These are phyloP conservation scores for Termitomyces titanicus DNA, from an alignment of 768 basidiomycete genomes.

Conservation along the genomic window DNA sequence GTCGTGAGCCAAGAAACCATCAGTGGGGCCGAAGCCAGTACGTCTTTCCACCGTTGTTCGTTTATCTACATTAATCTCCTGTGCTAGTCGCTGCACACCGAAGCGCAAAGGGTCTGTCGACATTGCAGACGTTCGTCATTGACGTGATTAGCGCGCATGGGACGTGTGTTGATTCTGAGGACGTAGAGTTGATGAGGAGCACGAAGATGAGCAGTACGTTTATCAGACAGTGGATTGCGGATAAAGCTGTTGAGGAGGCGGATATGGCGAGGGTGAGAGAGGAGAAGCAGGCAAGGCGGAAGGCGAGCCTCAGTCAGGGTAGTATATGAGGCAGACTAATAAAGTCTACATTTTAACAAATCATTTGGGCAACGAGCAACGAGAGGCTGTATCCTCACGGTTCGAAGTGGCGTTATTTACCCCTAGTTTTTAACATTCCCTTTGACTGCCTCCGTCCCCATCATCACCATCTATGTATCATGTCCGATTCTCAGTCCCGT, in stretches of 20 bases:
- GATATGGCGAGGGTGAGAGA: neutral
- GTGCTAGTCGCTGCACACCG: slow-evolving; percentile 64
- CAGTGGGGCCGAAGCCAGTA: slow-evolving; percentile 70
- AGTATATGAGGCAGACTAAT: neutral
- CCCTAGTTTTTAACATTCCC: too few relatives aligned
- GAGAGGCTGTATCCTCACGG: too few relatives aligned
- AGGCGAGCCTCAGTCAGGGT: neutral
- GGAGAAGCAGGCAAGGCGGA: neutral
- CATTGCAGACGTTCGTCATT: slow-evolving; percentile 71
- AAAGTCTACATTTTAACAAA: too few relatives aligned
- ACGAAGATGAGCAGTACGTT: slow-evolving; percentile 94
- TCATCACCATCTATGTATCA: too few relatives aligned
- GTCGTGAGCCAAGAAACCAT: slow-evolving; percentile 91
- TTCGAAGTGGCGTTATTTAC: too few relatives aligned
- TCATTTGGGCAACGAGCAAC: too few relatives aligned
- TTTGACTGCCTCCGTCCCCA: too few relatives aligned
- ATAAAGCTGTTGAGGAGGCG: slow-evolving; percentile 2
- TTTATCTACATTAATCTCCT: neutral
- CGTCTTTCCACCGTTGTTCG: slow-evolving; percentile 23
- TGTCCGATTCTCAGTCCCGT: too few relatives aligned
- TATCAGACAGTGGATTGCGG: slow-evolving; percentile 81
- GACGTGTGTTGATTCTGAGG: slow-evolving; percentile 56
- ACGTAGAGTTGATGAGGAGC: slow-evolving; percentile 65
- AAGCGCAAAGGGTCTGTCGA: slow-evolving; percentile 48
- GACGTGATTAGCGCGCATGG: slow-evolving; percentile 81